Percentiles rank a stretch among this genome's conserved stretches.
These are phyloP conservation scores for Auricularia auricula-judae DNA, from an alignment of 768 basidiomycete genomes.

Conservation along the genomic window DNA sequence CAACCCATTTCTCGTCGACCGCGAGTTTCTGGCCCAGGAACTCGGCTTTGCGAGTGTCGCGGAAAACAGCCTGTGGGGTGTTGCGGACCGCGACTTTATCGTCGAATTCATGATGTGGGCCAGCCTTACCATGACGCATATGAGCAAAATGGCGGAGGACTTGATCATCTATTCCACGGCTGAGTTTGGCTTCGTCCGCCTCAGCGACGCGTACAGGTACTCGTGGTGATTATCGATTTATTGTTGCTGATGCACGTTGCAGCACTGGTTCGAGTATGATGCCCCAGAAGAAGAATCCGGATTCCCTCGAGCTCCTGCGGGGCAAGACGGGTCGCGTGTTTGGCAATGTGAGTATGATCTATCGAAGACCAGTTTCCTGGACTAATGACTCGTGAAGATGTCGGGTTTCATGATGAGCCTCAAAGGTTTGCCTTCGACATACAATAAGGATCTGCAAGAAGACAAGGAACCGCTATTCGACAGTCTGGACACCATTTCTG, in stretches of 20 bases:
- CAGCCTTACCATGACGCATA: slow-evolving; percentile 82
- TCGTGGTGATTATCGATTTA: slow-evolving; percentile 35
- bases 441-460: slow-evolving; percentile 99
- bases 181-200: slow-evolving; percentile 92
- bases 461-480: slow-evolving; percentile 98
- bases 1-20: slow-evolving; percentile 89
- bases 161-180: slow-evolving; percentile 93
- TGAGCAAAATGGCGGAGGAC: slow-evolving; percentile 93
- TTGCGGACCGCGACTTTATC: slow-evolving; percentile 94
- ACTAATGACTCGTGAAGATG: slow-evolving; percentile 45
- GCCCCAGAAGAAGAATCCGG: slow-evolving; percentile 99
- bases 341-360: slow-evolving; percentile 54
- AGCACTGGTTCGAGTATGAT: slow-evolving; percentile 99
- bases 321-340: slow-evolving; percentile 94
- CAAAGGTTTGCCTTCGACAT: slow-evolving; percentile 95
- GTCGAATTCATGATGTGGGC: slow-evolving; percentile 97
- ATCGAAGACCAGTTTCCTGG: slow-evolving; percentile 2
- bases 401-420: slow-evolving; percentile 95
- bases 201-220: slow-evolving; percentile 84
- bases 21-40: slow-evolving; percentile 84
- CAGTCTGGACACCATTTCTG: slow-evolving; percentile 77
- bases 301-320: slow-evolving; percentile 87
- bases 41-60: slow-evolving; percentile 81
- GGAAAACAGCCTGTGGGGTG: slow-evolving; percentile 95
- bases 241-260: not conserved